Base-by-base conservation (phyloP, 2,329 filamentous ascomycete species). In the Endothia cerciana region DNA sequence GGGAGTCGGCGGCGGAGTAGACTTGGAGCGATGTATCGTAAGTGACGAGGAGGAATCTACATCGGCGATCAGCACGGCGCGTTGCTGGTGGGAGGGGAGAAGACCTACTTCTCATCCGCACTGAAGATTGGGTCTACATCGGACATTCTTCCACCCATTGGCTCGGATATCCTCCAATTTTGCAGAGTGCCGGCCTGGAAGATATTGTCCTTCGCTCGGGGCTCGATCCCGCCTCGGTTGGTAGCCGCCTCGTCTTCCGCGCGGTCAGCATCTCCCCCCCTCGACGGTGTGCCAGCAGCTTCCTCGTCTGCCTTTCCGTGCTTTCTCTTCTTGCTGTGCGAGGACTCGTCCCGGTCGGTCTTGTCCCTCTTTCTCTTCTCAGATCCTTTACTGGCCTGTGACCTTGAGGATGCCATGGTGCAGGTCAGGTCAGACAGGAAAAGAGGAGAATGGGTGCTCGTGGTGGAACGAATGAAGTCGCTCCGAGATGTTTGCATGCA, bases 1-100 rank as follows among this genome's bases (percentile, higher is more conserved):
- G 85, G 1, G 95, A 98, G 63, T 93, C 93, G 69, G 87, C 82
- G 38, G 92, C 87, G 1, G 91, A 91, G 77, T 95, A 97, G 33
- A 97, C 85, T 75, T 93, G 91, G 63, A 97, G 82, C 11, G 90
- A 89, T 36, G 87, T 89, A 67, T 89, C 86, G 73, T 92, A 92
- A 40, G 90, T 87, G 64, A 97, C 77, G 65, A 97, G 88, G 47
- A 97, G 76, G 77, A 90, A 85, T 74, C 92, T 93, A 45, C 45
- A 28, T n/a, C 10, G 53, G 72, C 79, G 62, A 78, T 73, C 60
- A 61, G 57, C 17, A 45, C 36, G 30, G 33, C 25, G 11, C 4
- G 45, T 57, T 41, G 36, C 8, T 11, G 8, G n/a, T 36, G n/a
- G 33, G 47, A 5, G 33, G 47, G 15, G 45, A 40, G 11, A 58